These are phyloP conservation scores for Schwanniomyces etchellsii DNA, from an alignment of 1,139 yeast genomes.

Conservation along the genomic window DNA sequence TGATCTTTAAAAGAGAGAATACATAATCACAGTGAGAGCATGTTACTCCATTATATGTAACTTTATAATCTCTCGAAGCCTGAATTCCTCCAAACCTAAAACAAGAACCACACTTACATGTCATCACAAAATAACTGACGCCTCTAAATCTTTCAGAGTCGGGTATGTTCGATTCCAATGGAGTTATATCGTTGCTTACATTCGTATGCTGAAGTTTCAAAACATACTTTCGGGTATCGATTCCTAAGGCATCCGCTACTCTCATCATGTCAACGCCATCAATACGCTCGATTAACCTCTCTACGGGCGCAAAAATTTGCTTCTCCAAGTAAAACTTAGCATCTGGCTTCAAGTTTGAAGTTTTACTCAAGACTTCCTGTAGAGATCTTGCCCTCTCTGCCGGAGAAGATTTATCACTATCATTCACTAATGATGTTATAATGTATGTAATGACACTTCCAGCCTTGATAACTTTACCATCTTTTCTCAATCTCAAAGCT, in stretches of 20 bases:
- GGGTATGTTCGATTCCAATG: conserved; percentile 75
- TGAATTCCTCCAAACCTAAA: conserved; percentile 74
- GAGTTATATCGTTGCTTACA: conserved; percentile 49
- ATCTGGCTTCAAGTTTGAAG: conserved; percentile 59
- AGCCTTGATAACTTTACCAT: conserved; percentile 81
- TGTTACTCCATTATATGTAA: conserved; percentile 64
- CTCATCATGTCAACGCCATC: conserved; percentile 83
- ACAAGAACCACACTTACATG: conserved; percentile 57
- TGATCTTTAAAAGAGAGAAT: conserved; percentile 50
- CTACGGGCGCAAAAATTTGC: conserved; percentile 88
- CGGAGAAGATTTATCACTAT: conserved; percentile 32
- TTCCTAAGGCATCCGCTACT: conserved; percentile 70
- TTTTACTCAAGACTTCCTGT: conserved; percentile 57
- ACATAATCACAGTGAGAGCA: conserved; percentile 57
- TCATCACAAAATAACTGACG: conserved; percentile 48
- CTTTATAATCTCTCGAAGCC: conserved; percentile 51
- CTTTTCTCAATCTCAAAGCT: conserved; percentile 70
- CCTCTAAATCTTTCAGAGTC: conserved; percentile 80
- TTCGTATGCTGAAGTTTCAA: conserved; percentile 39
- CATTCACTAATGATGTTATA: conserved; percentile 44
- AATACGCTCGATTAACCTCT: conserved; percentile 77
- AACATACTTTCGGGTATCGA: conserved; percentile 64
- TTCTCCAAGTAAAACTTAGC: conserved; percentile 75
- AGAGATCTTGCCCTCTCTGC: conserved; percentile 81
- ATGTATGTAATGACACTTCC: conserved; percentile 90